Conservation (phyloP, 345 rosid species). For the Combretum micranthum region DNA sequence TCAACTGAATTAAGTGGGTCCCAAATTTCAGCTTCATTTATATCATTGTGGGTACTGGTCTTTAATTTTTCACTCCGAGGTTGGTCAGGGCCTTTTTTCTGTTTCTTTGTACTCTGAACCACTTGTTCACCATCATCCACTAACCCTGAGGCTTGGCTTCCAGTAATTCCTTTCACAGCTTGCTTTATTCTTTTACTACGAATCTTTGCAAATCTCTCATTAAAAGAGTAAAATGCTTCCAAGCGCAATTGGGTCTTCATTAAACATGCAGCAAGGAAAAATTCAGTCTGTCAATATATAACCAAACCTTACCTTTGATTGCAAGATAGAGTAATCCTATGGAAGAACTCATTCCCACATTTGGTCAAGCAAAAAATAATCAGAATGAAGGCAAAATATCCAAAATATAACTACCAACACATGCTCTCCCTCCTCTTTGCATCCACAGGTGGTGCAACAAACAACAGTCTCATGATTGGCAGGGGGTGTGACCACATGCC, state of each 20-base stretch:
- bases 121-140: slow-evolving; percentile 34
- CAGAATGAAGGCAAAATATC: too few species aligned
- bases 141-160: slow-evolving; percentile 35
- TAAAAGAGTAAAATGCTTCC: slow-evolving; percentile 94
- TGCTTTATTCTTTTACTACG: slow-evolving; percentile 86
- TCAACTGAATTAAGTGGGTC: slow-evolving; percentile 9
- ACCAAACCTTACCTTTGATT: too few species aligned
- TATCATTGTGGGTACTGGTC: background rate
- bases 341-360: too few species aligned
- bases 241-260: slow-evolving; percentile 85
- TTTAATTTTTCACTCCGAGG: slow-evolving; percentile 24
- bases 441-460: too few species aligned
- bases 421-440: too few species aligned
- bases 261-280: slow-evolving; percentile 7
- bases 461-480: too few species aligned
- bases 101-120: slow-evolving; percentile 32
- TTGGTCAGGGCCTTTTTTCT: slow-evolving; percentile 15
- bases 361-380: too few species aligned
- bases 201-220: slow-evolving; percentile 91
- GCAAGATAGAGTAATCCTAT: too few species aligned
- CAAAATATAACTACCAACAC: too few species aligned
- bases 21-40: slow-evolving; percentile 8
- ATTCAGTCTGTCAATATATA: background rate
- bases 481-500: background rate
- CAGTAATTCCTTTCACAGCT: slow-evolving; percentile 85